phyloP scores from a whole-genome alignment of 805 yeast genomes.

The Clavispora fructus region DNA sequence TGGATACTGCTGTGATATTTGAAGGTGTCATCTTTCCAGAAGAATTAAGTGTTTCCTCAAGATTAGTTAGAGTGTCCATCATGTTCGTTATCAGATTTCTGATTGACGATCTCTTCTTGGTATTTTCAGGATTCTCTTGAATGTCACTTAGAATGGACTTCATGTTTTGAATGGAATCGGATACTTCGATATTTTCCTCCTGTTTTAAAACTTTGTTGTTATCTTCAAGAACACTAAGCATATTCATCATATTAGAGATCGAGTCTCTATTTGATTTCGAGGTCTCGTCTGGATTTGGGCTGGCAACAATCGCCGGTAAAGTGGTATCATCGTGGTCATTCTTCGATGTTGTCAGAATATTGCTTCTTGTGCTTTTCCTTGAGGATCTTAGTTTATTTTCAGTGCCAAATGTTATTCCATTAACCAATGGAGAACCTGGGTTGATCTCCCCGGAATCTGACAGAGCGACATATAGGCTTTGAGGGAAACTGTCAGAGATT shows the following conservation, averaged over 20 bases:
- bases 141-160: background rate
- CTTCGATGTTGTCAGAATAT: background rate
- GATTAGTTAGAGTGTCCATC: conserved; percentile 12
- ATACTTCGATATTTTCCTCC: background rate
- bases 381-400: conserved; percentile 3
- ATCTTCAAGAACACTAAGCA: conserved; percentile 1
- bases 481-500: conserved; percentile 1
- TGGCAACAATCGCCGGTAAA: background rate
- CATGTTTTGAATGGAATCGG: background rate
- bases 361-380: background rate
- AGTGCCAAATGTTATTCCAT: conserved; percentile 2
- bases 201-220: background rate
- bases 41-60: conserved; percentile 4
- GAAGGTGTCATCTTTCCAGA: background rate
- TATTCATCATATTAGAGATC: conserved; percentile 3
- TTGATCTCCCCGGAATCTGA: background rate
- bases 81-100: conserved; percentile 11
- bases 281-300: background rate
- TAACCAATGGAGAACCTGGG: conserved; percentile 1
- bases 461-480: background rate
- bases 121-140: background rate
- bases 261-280: background rate
- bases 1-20: background rate
- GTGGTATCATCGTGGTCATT: background rate
- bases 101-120: background rate